Evolutionary conservation across 192 early-diverging fungal genomes (phyloP).

Genomic region (Coemansia sp.): DNA sequence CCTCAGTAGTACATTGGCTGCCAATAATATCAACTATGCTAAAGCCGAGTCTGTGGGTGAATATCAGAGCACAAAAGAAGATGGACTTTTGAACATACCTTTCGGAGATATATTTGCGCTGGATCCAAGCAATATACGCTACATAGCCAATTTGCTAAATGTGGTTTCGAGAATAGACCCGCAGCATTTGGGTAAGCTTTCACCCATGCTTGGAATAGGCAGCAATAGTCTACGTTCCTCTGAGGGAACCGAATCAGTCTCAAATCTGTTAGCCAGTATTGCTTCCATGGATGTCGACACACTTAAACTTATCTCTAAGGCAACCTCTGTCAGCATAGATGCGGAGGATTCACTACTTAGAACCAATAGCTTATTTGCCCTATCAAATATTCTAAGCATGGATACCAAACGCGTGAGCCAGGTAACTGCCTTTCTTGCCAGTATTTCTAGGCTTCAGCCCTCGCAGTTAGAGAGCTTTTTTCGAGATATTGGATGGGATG

Average conservation of each 20-base stretch:
- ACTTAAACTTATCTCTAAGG: not conserved
- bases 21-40: not conserved
- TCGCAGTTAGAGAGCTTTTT: constrained; percentile 14
- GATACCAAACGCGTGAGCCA: constrained; percentile 13
- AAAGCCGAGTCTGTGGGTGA: constrained; percentile 14
- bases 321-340: constrained; percentile 5
- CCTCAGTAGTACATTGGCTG: not conserved
- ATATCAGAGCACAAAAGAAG: not conserved
- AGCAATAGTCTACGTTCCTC: constrained; percentile 6
- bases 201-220: constrained; percentile 32
- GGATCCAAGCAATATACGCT: constrained; percentile 17
- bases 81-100: constrained; percentile 25
- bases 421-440: constrained; percentile 16
- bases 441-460: constrained; percentile 6
- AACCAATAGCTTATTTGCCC: constrained; percentile 13
- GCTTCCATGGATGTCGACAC: constrained; percentile 13
- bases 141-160: constrained; percentile 25
- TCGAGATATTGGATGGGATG: constrained; percentile 26
- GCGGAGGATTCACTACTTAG: constrained; percentile 15
- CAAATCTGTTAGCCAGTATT: constrained; percentile 12
- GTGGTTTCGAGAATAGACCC: constrained; percentile 12
- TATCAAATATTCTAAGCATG: constrained; percentile 19
- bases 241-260: constrained; percentile 8
- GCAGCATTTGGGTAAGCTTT: constrained; percentile 6
- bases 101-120: constrained; percentile 36